These are phyloP conservation scores for Sideroxylon spinosum DNA, from an alignment of 179 eudicot genomes.

Conservation along the genomic window DNA sequence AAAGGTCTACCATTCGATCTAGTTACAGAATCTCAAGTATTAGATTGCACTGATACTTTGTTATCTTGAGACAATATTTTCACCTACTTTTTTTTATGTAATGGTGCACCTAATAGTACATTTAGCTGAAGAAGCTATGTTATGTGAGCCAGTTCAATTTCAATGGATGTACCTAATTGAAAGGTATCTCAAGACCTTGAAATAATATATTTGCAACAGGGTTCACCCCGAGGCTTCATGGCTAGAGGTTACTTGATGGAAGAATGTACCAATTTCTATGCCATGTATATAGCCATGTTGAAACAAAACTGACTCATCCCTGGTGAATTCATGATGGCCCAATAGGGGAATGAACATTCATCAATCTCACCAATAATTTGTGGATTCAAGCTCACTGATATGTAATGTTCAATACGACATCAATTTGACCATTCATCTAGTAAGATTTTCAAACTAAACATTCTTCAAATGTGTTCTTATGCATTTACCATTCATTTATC, in stretches of 20 bases:
- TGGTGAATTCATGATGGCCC: background rate
- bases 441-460: background rate
- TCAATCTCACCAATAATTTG: background rate
- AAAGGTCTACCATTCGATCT: no score
- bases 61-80: background rate
- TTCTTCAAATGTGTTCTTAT: no score
- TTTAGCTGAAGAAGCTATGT: background rate
- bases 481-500: no score
- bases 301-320: background rate
- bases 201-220: constrained; percentile 4
- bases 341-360: background rate
- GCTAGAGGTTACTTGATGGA: background rate
- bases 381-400: background rate
- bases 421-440: background rate
- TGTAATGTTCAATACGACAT: background rate
- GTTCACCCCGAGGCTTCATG: constrained; percentile 7
- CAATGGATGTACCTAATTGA: constrained; percentile 17
- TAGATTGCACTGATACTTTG: no score
- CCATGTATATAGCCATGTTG: background rate
- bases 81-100: background rate
- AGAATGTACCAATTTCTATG: background rate
- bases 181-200: constrained; percentile 4
- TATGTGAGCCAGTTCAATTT: background rate
- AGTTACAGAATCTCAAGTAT: no score
- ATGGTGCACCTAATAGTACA: background rate